phyloP scores from a whole-genome alignment of 257 asterid genomes.

The Rehmannia glutinosa region DNA sequence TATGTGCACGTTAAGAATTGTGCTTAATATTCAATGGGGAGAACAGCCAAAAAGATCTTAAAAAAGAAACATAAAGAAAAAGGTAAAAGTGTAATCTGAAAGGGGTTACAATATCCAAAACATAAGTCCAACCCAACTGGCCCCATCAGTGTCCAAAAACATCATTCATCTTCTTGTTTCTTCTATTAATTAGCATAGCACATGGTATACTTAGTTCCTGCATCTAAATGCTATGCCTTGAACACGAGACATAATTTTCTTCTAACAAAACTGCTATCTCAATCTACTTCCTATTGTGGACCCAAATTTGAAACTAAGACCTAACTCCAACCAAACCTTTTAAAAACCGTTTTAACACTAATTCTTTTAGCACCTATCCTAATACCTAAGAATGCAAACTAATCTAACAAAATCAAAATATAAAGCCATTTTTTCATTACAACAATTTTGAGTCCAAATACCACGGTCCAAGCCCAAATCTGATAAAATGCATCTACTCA shows the following conservation, averaged over 20 bases:
- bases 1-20: no score
- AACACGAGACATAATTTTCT: neutral
- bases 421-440: neutral
- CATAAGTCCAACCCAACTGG: neutral
- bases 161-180: neutral
- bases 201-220: no score
- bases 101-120: no score
- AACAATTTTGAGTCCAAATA: constrained; percentile 7
- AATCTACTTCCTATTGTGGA: constrained; percentile 10
- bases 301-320: neutral
- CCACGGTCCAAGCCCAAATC: constrained; percentile 1
- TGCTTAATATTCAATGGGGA: no score
- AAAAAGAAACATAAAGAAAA: neutral
- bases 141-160: neutral
- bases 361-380: neutral
- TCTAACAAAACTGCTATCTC: neutral
- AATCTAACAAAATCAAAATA: neutral
- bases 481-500: neutral
- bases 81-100: neutral
- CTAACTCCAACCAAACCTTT: constrained; percentile 15
- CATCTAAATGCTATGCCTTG: neutral
- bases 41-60: no score
- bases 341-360: neutral
- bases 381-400: neutral
- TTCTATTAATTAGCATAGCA: constrained; percentile 2